Conservation (phyloP, 2,329 filamentous ascomycete genomes). For the Cordyceps pruinosa region DNA sequence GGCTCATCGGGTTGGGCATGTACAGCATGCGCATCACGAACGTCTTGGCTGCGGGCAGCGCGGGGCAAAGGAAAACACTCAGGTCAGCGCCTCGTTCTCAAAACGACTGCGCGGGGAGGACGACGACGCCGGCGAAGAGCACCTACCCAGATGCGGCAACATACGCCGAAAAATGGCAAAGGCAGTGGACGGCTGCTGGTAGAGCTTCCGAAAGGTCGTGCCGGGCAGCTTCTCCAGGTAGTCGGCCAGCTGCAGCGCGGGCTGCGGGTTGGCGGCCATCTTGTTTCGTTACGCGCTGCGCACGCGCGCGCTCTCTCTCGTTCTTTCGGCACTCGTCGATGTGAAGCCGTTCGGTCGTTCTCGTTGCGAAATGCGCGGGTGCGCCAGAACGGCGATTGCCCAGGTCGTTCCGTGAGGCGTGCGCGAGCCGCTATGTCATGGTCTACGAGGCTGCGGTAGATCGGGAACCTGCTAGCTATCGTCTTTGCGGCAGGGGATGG, state of each 20-base stretch:
- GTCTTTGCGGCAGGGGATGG: not conserved
- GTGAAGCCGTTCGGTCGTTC: not conserved
- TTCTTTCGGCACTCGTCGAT: not conserved
- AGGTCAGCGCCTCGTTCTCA: not conserved
- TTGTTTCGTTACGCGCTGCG: too few relatives aligned
- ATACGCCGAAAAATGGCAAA: slow-evolving; percentile 96
- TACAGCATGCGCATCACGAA: slow-evolving; percentile 96
- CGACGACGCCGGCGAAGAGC: not conserved
- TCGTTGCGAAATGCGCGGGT: not conserved
- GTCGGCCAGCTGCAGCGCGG: slow-evolving; percentile 63
- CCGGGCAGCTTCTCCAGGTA: slow-evolving; percentile 90
- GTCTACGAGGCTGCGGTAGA: not conserved
- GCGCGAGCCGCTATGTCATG: slow-evolving; percentile 14
- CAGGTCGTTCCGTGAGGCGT: not conserved
- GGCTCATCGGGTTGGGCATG: slow-evolving; percentile 70
- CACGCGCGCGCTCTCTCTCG: slow-evolving; percentile 15
- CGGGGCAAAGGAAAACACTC: not conserved
- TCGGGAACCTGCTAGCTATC: not conserved
- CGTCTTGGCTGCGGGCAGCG: slow-evolving; percentile 63
- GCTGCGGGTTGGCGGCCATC: slow-evolving; percentile 41
- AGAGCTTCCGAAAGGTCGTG: slow-evolving; percentile 83
- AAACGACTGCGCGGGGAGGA: too few relatives aligned
- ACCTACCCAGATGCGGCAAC: slow-evolving; percentile 78
- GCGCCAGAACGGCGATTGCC: slow-evolving; percentile 9
- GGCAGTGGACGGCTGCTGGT: slow-evolving; percentile 91